Evolutionary conservation across 2,329 filamentous ascomycete species (phyloP).

Genomic region (Verticillium nonalfalfae): DNA sequence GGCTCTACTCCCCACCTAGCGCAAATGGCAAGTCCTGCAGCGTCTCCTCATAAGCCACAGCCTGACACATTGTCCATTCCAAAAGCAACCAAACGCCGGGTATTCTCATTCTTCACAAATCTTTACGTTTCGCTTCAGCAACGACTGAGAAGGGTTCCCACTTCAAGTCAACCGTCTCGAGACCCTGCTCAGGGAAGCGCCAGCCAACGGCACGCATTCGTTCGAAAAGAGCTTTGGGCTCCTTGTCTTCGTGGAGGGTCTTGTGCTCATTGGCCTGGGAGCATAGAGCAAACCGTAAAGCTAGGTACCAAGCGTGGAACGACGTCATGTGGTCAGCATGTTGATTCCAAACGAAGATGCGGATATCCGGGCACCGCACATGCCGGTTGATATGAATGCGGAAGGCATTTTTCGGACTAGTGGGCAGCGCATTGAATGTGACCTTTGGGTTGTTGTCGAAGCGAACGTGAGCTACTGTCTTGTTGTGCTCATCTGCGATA

Average conservation of each 20-base stretch:
- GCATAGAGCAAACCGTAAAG: neutral
- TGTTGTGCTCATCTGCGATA: constrained; percentile 19
- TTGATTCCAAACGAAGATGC: constrained; percentile 19
- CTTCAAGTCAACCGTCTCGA: neutral
- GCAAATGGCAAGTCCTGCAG: neutral
- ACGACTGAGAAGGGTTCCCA: neutral
- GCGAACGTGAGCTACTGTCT: constrained; percentile 27
- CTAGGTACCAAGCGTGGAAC: constrained; percentile 24
- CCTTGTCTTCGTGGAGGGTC: constrained; percentile 20
- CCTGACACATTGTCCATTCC: no score
- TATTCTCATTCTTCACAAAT: neutral
- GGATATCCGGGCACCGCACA: constrained; percentile 8
- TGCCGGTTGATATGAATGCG: constrained; percentile 1
- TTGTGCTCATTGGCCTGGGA: constrained; percentile 9
- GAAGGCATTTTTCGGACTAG: constrained; percentile 5
- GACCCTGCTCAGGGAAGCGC: neutral
- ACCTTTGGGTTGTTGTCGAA: constrained; percentile 35
- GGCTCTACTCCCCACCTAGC: neutral
- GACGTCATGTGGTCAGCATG: constrained; percentile 25
- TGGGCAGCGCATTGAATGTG: constrained; percentile 23
- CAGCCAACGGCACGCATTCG: neutral
- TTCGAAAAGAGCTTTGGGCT: neutral
- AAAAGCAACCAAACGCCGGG: neutral
- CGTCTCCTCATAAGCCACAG: neutral
- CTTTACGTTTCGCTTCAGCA: neutral